phyloP scores from a whole-genome alignment of 1,284 basidiomycete species.

The Boletus subluridellus region DNA sequence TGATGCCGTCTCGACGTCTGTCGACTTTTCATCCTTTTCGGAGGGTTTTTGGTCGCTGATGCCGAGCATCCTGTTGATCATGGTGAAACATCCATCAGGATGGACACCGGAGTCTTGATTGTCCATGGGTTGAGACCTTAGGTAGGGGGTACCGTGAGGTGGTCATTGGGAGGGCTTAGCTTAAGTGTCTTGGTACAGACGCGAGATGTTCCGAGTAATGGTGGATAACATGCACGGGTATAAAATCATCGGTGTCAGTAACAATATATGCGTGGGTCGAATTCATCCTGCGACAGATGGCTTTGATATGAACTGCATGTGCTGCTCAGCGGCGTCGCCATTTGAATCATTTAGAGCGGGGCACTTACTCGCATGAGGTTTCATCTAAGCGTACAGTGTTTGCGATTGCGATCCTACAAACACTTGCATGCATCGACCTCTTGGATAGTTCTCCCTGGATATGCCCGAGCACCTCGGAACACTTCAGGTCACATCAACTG shows the following conservation, averaged over 20 bases:
- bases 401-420: neutral
- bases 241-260: no score
- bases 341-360: neutral
- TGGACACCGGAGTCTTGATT: neutral
- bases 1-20: conserved; percentile 35
- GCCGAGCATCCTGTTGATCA: conserved; percentile 18
- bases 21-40: conserved; percentile 12
- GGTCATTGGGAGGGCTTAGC: neutral
- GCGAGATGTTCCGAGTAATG: neutral
- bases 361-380: neutral
- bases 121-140: conserved; percentile 31
- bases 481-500: neutral
- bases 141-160: neutral
- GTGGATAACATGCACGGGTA: neutral
- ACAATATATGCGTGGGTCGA: no score
- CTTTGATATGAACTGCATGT: no score
- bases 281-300: neutral
- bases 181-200: conserved; percentile 5
- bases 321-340: neutral
- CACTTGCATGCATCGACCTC: neutral
- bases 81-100: neutral
- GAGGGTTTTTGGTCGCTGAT: conserved; percentile 33
- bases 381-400: neutral
- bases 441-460: no score
- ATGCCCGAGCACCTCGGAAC: neutral